phyloP scores from a whole-genome alignment of 1,139 yeast species.

The Petasospora fabianii region DNA sequence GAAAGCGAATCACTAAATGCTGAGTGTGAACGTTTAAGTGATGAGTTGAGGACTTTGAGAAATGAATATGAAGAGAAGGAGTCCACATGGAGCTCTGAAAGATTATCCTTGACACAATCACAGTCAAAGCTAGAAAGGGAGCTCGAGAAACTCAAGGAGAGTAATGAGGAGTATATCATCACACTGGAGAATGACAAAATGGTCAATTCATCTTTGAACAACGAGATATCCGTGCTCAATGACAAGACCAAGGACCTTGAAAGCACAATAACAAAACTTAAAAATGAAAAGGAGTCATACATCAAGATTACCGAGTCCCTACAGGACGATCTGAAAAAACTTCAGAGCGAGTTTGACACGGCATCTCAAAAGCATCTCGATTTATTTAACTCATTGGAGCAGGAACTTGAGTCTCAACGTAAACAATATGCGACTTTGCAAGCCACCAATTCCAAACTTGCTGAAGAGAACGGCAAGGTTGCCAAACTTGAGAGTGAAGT shows the following conservation, averaged over 20 bases:
- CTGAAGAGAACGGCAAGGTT: slow-evolving; percentile 14
- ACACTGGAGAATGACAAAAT: slow-evolving; percentile 45
- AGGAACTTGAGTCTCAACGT: slow-evolving; percentile 9
- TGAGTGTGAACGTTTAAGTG: slow-evolving; percentile 64
- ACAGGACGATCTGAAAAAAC: slow-evolving; percentile 18
- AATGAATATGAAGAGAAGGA: slow-evolving; percentile 43
- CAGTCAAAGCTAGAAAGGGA: slow-evolving; percentile 18
- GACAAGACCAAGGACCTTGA: slow-evolving; percentile 22
- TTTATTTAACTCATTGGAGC: slow-evolving; percentile 9
- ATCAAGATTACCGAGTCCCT: slow-evolving; percentile 2
- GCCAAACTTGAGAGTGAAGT: slow-evolving; percentile 46
- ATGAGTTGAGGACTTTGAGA: slow-evolving; percentile 44
- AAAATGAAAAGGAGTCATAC: slow-evolving; percentile 1
- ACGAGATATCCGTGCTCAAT: slow-evolving; percentile 31
- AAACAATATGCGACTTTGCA: slow-evolving; percentile 22
- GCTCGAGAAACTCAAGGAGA: slow-evolving; percentile 35
- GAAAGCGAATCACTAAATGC: slow-evolving; percentile 55
- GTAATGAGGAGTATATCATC: slow-evolving; percentile 45
- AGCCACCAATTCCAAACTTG: slow-evolving; percentile 16
- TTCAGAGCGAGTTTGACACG: slow-evolving; percentile 21
- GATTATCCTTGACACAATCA: slow-evolving; percentile 28
- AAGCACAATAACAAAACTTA: slow-evolving; percentile 2
- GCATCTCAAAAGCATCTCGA: slow-evolving; percentile 8
- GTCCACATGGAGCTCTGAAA: slow-evolving; percentile 43
- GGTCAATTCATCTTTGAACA: slow-evolving; percentile 39